phyloP scores from a whole-genome alignment of 257 asterid genomes.

The Plantago elongata region DNA sequence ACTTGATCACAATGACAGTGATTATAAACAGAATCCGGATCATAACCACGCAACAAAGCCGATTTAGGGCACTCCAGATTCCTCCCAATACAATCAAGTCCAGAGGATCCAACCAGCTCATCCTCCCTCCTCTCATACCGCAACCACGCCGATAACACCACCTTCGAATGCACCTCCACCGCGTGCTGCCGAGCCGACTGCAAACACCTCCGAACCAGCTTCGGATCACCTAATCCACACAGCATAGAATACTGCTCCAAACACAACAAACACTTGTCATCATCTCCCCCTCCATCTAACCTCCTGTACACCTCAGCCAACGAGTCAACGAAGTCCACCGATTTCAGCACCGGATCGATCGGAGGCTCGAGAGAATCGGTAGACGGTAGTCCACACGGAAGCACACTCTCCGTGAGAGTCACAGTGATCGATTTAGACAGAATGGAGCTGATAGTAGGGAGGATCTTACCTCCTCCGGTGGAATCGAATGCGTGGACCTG shows the following conservation, averaged over 20 bases:
- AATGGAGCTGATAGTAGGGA: slow-evolving; percentile 8
- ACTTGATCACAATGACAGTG: slow-evolving; percentile 34
- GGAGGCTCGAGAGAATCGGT: slow-evolving; percentile 37
- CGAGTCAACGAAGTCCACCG: slow-evolving; percentile 43
- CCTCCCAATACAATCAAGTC: slow-evolving; percentile 53
- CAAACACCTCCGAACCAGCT: slow-evolving; percentile 42
- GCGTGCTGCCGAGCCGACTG: slow-evolving; percentile 48
- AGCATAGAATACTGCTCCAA: slow-evolving; percentile 38
- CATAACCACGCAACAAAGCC: slow-evolving; percentile 35
- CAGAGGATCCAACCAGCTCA: slow-evolving; percentile 37
- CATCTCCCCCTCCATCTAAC: slow-evolving; percentile 18
- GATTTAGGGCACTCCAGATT: slow-evolving; percentile 44
- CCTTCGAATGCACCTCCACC: slow-evolving; percentile 43
- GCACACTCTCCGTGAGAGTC: slow-evolving; percentile 27
- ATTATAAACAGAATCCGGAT: slow-evolving; percentile 35
- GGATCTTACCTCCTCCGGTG: slow-evolving; percentile 18
- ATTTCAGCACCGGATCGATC: slow-evolving; percentile 36
- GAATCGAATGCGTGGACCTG: slow-evolving; percentile 47
- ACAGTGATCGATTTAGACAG: slow-evolving; percentile 5
- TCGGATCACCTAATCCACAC: slow-evolving; percentile 44
- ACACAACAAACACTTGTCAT: slow-evolving; percentile 29
- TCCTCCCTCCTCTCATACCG: slow-evolving; percentile 61
- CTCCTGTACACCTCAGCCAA: slow-evolving; percentile 32
- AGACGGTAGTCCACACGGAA: slow-evolving; percentile 43
- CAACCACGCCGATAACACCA: slow-evolving; percentile 56